Evolutionary conservation across 768 basidiomycete species (phyloP).

Genomic region (Kockovaella imperatae): DNA sequence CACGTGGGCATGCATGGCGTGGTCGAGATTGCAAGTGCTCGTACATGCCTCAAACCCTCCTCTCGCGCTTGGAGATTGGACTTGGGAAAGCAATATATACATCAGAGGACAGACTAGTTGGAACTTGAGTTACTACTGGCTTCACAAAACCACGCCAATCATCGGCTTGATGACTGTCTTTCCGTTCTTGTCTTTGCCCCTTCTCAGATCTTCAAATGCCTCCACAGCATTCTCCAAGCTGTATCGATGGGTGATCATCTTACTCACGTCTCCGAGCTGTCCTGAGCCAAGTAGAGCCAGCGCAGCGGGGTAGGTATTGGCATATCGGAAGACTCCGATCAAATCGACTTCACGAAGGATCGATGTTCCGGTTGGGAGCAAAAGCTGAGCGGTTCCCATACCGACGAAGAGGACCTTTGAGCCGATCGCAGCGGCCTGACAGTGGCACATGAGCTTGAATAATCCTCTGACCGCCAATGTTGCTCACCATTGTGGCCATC

Average conservation of each 20-base stretch:
- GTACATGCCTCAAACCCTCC: no score
- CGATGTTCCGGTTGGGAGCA: constrained; percentile 73
- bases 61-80: no score
- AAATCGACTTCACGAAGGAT: constrained; percentile 86
- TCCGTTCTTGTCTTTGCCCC: constrained; percentile 70
- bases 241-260: constrained; percentile 55
- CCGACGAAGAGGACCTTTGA: constrained; percentile 90
- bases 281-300: constrained; percentile 67
- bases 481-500: constrained; percentile 76
- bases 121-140: no score
- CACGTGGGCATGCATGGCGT: no score
- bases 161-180: constrained; percentile 84
- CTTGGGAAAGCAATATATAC: no score
- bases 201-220: constrained; percentile 74
- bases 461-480: constrained; percentile 1
- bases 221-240: constrained; percentile 56
- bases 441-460: constrained; percentile 9
- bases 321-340: constrained; percentile 64
- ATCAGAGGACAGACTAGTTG: no score
- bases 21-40: no score
- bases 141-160: no score
- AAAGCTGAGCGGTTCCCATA: constrained; percentile 73
- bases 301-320: constrained; percentile 80
- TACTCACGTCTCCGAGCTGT: constrained; percentile 57
- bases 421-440: constrained; percentile 71